Evolutionary conservation across 169 alveolate genomes (phyloP), one percentile per base, ranked within the genome.

Genomic region (Plasmodium gallinaceum): DNA sequence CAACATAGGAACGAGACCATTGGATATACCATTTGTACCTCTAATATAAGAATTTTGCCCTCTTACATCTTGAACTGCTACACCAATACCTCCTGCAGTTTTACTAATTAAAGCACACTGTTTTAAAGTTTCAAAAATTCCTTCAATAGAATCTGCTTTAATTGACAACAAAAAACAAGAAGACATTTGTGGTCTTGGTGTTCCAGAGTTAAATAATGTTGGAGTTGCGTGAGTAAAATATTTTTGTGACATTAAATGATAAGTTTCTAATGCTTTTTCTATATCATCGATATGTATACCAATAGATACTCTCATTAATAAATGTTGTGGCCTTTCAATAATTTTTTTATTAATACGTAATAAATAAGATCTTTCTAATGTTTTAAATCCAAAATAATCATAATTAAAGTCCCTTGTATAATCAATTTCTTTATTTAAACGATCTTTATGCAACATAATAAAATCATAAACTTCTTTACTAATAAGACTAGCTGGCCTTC

Each of bases 211-310:
- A 92, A 98, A 98, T 45, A 98, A 96, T 9, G 99, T 98, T 16
- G 99, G 99, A 7, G 99, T 97, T 9, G 99, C 99, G 90, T 98
- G 99, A 5, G 99, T 98, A 93, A 98, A 98, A 96, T 96, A 97
- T 86, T 96, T 97, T 69, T 95, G 96, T 48, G 99, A 96, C 99
- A 98, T 96, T 65, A 98, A 91, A 86, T 98, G 97, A 88, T 98
- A 98, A 7, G 99, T 97, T 86, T 96, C 96, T 48, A 96, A 70
- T 18, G 98, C 98, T 32, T 97, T 91, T 68, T 98, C 98, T n/a
- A 98, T 57, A 89, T 98, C 99, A n/a, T 97, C 98, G 46, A 95
- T 94, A 89, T 99, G 99, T 45, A 99, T 98, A 7, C 99, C 99
- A 58, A 98, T 95, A 18, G 99, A 95, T 18, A 97, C 99, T 51